A percentile compares a stretch with the other conserved stretches of the same genome.
Evolutionary conservation across 495 filamentous ascomycete genomes (phyloP).

Genomic region (Corynascus novoguineensis): DNA sequence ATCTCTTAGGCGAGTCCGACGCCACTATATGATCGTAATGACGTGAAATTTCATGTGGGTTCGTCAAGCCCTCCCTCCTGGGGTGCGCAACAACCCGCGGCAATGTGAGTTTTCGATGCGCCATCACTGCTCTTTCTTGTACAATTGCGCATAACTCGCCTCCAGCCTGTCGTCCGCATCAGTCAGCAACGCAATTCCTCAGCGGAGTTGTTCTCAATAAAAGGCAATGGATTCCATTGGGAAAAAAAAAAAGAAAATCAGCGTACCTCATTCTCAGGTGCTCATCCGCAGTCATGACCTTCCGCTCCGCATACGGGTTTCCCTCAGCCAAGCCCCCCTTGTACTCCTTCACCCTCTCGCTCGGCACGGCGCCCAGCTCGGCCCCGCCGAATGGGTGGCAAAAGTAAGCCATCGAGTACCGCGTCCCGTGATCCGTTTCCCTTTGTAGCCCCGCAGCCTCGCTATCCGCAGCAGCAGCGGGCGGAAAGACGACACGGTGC

Average conservation of each 20-base stretch:
- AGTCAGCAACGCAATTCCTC: not conserved
- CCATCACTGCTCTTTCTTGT: conserved; percentile 8
- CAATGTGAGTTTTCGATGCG: not conserved
- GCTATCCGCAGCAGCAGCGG: not conserved
- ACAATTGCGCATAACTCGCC: conserved; percentile 15
- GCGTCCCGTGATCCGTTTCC: conserved; percentile 48
- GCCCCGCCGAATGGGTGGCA: conserved; percentile 76
- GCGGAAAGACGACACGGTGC: conserved; percentile 79
- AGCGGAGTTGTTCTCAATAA: no score
- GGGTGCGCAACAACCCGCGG: not conserved
- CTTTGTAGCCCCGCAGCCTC: conserved; percentile 29
- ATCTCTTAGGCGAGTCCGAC: no score
- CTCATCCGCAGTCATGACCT: conserved; percentile 72
- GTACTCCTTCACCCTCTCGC: conserved; percentile 42
- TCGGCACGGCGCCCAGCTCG: conserved; percentile 70
- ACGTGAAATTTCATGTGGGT: no score
- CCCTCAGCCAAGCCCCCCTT: conserved; percentile 27
- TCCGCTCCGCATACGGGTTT: conserved; percentile 43
- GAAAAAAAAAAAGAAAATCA: not conserved
- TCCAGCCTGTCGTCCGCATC: not conserved
- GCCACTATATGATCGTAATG: no score
- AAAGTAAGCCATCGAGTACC: conserved; percentile 89
- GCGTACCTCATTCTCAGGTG: conserved; percentile 60
- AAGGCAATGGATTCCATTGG: conserved; percentile 38
- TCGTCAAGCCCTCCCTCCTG: no score